Evolutionary conservation across 2,329 filamentous ascomycete species (phyloP).

Genomic region (Colletotrichum destructivum): DNA sequence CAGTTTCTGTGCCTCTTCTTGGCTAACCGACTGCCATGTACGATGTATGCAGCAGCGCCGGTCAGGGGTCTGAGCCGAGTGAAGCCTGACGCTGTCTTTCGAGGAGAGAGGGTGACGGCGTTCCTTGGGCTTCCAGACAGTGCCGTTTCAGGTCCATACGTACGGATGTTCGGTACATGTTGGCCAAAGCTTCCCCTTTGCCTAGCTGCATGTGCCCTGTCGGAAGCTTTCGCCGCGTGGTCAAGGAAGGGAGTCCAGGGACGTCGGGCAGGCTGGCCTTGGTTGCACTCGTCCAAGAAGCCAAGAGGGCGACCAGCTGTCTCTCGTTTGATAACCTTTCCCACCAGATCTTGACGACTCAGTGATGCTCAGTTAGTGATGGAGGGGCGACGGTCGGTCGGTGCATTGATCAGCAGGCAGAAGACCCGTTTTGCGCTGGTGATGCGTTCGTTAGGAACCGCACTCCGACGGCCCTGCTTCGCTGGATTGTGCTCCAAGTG

Average conservation of each 20-base stretch:
- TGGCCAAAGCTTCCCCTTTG: background rate
- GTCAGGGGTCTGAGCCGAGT: background rate
- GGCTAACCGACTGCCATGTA: conserved; percentile 1
- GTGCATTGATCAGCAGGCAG: conserved; percentile 1
- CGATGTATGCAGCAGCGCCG: background rate
- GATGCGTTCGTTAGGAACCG: background rate
- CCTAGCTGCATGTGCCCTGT: background rate
- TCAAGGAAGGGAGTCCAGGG: conserved; percentile 10
- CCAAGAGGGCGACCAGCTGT: background rate
- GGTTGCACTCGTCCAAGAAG: conserved; percentile 8
- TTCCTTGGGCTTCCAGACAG: too few relatives aligned
- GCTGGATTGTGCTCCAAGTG: conserved; percentile 1
- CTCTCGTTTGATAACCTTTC: background rate
- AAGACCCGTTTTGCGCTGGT: background rate
- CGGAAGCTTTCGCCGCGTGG: conserved; percentile 33
- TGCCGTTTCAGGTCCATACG: background rate
- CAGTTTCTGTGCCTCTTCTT: background rate
- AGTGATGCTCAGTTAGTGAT: background rate
- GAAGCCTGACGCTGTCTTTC: background rate
- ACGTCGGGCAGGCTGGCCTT: conserved; percentile 38
- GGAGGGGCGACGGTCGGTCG: background rate
- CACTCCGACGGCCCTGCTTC: conserved; percentile 14
- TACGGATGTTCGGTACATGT: background rate
- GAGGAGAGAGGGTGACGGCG: background rate
- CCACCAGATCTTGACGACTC: background rate